Conservation (phyloP, 345 rosid species). For the Brassica carinata region DNA sequence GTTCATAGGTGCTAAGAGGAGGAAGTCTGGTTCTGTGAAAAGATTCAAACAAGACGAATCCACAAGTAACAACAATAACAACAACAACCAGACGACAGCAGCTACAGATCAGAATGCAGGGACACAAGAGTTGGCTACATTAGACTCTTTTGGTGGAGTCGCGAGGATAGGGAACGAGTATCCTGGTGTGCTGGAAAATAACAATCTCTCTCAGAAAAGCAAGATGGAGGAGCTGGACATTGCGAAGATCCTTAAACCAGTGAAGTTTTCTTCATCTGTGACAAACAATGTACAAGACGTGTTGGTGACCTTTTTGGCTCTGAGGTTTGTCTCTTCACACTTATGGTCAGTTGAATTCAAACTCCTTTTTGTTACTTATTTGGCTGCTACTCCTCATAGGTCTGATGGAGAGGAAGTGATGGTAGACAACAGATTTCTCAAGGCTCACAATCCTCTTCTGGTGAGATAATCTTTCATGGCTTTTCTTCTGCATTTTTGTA, state of each 20-base stretch:
- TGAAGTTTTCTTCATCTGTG: slow-evolving; percentile 67
- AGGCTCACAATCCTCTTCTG: slow-evolving; percentile 85
- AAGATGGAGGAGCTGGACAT: slow-evolving; percentile 53
- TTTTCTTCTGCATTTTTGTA: slow-evolving; percentile 15
- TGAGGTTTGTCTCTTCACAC: slow-evolving; percentile 61
- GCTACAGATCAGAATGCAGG: slow-evolving; percentile 40
- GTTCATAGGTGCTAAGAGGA: slow-evolving; percentile 76
- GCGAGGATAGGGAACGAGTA: slow-evolving; percentile 50
- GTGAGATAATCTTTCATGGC: slow-evolving; percentile 44
- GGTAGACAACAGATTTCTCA: slow-evolving; percentile 85
- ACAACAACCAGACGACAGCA: slow-evolving; percentile 26
- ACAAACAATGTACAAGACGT: slow-evolving; percentile 67
- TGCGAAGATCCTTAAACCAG: slow-evolving; percentile 70
- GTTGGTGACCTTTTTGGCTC: slow-evolving; percentile 67
- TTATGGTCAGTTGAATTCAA: neutral
- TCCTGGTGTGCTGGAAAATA: slow-evolving; percentile 38
- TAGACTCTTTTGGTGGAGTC: slow-evolving; percentile 50
- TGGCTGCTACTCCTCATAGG: slow-evolving; percentile 43
- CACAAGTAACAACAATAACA: slow-evolving; percentile 40
- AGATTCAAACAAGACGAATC: slow-evolving; percentile 76
- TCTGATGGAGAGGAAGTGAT: slow-evolving; percentile 88
- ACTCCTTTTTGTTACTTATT: neutral
- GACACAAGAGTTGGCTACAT: slow-evolving; percentile 41
- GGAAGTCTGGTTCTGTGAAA: slow-evolving; percentile 95
- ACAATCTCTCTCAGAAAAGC: slow-evolving; percentile 43